Conservation (phyloP, 202 grass and related monocot species). For the Brachypodium distachyon region DNA sequence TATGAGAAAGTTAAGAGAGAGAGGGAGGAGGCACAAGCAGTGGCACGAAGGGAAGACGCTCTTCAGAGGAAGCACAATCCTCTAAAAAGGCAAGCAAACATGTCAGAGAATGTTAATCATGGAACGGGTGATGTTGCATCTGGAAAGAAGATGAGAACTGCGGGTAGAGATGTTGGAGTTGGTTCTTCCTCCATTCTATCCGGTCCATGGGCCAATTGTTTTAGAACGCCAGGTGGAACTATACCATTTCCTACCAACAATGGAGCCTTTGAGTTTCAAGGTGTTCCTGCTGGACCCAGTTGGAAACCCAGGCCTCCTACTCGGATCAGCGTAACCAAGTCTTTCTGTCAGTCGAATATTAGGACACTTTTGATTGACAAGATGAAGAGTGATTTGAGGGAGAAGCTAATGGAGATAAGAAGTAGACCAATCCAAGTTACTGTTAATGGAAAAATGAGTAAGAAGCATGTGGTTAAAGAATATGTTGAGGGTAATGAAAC, state of each 20-base stretch:
- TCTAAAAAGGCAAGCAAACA: slow-evolving; percentile 20
- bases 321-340: slow-evolving; percentile 1
- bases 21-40: slow-evolving; percentile 21
- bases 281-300: background rate
- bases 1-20: slow-evolving; percentile 31
- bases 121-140: slow-evolving; percentile 1
- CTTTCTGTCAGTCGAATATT: background rate
- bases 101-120: slow-evolving; percentile 12
- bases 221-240: slow-evolving; percentile 18
- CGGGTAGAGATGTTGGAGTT: slow-evolving; percentile 18
- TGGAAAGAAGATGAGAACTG: slow-evolving; percentile 28
- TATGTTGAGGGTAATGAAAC: slow-evolving; percentile 8
- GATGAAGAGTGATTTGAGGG: background rate
- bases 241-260: slow-evolving; percentile 20
- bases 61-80: slow-evolving; percentile 32
- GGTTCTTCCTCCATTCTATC: slow-evolving; percentile 15
- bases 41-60: slow-evolving; percentile 27
- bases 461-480: slow-evolving; percentile 19
- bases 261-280: background rate
- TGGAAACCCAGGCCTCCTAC: background rate
- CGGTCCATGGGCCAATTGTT: slow-evolving; percentile 14
- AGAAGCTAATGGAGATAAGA: slow-evolving; percentile 17
- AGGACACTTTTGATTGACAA: slow-evolving; percentile 27
- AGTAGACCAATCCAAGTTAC: background rate
- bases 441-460: slow-evolving; percentile 7